Conservation (phyloP, 202 grass and related monocot genomes). For the Cymbopogon flexuosus region DNA sequence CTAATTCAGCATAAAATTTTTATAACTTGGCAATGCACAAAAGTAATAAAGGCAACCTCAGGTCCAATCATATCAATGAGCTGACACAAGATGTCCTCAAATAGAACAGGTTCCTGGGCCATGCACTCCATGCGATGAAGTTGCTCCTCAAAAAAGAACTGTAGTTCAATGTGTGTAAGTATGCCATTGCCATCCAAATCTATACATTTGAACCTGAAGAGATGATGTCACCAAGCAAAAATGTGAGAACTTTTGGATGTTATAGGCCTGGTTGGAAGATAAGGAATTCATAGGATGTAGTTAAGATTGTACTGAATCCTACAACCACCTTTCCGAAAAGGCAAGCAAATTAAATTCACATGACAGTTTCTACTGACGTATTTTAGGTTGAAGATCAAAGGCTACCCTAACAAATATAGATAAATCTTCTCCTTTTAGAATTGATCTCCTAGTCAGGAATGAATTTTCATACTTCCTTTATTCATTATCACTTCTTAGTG, state of each 20-base stretch:
- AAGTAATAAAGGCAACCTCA: conserved; percentile 54
- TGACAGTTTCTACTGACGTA: neutral
- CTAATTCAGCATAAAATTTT: conserved; percentile 25
- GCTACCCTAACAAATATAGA: neutral
- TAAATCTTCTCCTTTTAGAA: neutral
- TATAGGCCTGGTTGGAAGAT: neutral
- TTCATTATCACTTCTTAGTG: neutral
- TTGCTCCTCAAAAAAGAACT: conserved; percentile 96
- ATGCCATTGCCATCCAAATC: conserved; percentile 93
- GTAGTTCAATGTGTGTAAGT: conserved; percentile 85
- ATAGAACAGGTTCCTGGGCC: conserved; percentile 93
- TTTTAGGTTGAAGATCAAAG: neutral
- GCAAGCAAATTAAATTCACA: conserved; percentile 16
- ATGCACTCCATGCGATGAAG: conserved; percentile 99
- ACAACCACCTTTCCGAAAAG: neutral
- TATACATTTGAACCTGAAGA: conserved; percentile 86
- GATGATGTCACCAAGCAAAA: conserved; percentile 13
- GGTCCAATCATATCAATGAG: conserved; percentile 93
- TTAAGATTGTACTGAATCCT: neutral
- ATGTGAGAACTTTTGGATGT: conserved; percentile 21
- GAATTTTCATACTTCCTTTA: neutral
- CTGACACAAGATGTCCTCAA: conserved; percentile 93
- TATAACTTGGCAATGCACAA: conserved; percentile 13
- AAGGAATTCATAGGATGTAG: neutral
- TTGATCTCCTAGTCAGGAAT: neutral